Evolutionary conservation across 306 rosid genomes (phyloP).

Genomic region (Rosa rugosa): DNA sequence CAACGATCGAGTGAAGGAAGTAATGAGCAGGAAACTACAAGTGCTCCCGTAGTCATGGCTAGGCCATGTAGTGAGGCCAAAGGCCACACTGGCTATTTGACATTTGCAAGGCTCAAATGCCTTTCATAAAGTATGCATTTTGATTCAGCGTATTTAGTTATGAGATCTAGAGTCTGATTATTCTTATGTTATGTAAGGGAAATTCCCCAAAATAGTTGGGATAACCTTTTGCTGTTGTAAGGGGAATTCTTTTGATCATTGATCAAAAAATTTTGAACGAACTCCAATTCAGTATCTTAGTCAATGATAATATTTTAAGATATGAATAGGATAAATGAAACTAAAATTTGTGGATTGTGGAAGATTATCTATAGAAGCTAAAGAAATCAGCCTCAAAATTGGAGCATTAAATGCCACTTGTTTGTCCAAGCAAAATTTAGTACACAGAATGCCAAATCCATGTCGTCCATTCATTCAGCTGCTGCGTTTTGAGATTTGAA

Average conservation of each 20-base stretch:
- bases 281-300: not conserved
- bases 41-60: slow-evolving; percentile 57
- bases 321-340: not conserved
- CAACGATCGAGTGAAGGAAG: slow-evolving; percentile 52
- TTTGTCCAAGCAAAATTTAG: slow-evolving; percentile 13
- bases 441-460: not conserved
- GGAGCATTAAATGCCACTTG: slow-evolving; percentile 7
- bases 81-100: slow-evolving; percentile 93
- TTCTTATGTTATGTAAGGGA: not conserved
- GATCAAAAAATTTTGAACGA: not conserved
- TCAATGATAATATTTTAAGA: not conserved
- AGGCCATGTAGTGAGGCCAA: slow-evolving; percentile 70
- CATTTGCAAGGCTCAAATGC: slow-evolving; percentile 80
- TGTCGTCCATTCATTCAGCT: slow-evolving; percentile 16
- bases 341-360: not conserved
- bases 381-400: slow-evolving; percentile 8
- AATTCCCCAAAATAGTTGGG: slow-evolving; percentile 7
- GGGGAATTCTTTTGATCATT: not conserved
- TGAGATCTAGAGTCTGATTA: not conserved
- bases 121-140: slow-evolving; percentile 29
- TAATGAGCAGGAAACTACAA: slow-evolving; percentile 30
- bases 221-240: not conserved
- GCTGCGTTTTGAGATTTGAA: not conserved
- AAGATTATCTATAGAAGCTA: not conserved
- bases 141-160: not conserved